Base-by-base conservation (phyloP, 257 asterid genomes). In the Nicotiana tabacum region DNA sequence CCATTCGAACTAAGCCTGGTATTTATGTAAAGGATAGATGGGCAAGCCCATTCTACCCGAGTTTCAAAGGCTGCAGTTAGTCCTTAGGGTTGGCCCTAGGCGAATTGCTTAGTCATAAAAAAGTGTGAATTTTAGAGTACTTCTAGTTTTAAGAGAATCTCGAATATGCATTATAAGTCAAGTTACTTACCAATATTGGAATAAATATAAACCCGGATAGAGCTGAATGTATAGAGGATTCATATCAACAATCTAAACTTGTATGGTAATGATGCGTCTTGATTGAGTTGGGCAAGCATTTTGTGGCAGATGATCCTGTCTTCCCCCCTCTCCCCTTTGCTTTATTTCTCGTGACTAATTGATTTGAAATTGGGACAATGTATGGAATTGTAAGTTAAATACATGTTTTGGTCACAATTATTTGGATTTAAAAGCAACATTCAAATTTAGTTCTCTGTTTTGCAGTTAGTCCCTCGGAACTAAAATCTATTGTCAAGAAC, bases 401-500 rank as follows among this genome's bases (percentile, higher is more conserved):
- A 55, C 77, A 61, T 39, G 83, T 39, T 39, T 24, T 80, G 29
- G 16, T 78, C 37, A 39, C 4, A 6, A 37, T 64, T 37, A 37
- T 58, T 78, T 39, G 39, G 72, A 78, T 35, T 78, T 78, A 78
- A n/a, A 78, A 24, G n/a, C 66, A 78, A 60, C 56, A 37, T 79
- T 79, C 43, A 79, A 37, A 15, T 61, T n/a, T 35, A 60, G 39
- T 64, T 78, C 60, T 64, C 82, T 58, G 58, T 37, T 60, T 60
- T 81, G 85, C 85, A 85, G 78, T 80, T 83, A 86, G 51, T 82
- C 76, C 85, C 79, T 81, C 85, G 57, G 83, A 77, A 81, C 83
- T 48, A 74, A 81, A 87, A 69, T 66, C 72, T 62, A 53, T 81
- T 66, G 76, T 37, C 81, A 77, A 57, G 82, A 80, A 57, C 84